Conservation (phyloP, 2,329 filamentous ascomycete genomes). For the Teratosphaeria nubilosa region DNA sequence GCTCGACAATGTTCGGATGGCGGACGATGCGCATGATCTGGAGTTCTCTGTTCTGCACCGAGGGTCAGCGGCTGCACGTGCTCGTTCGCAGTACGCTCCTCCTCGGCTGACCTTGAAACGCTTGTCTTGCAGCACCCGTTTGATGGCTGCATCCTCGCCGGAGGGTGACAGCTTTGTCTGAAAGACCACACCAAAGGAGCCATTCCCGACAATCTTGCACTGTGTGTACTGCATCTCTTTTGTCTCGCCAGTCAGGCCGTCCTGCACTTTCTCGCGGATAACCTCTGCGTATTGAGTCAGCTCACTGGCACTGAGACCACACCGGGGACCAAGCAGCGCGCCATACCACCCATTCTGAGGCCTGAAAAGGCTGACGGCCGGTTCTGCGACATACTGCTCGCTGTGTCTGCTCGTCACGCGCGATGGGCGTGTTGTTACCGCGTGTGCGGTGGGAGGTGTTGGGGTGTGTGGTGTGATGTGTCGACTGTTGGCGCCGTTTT, state of each 20-base stretch:
- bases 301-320: slow-evolving; percentile 15
- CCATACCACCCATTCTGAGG: slow-evolving; percentile 94
- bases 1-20: slow-evolving; percentile 96
- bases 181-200: slow-evolving; percentile 96
- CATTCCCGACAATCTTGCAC: slow-evolving; percentile 99
- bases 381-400: slow-evolving; percentile 68
- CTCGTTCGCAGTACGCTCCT: background rate
- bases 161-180: slow-evolving; percentile 98
- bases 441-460: slow-evolving; percentile 31
- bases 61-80: slow-evolving; percentile 18
- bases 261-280: slow-evolving; percentile 96
- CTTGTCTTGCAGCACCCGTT: slow-evolving; percentile 97
- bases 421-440: slow-evolving; percentile 26
- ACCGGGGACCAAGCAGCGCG: background rate
- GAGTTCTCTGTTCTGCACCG: slow-evolving; percentile 79
- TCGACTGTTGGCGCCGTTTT: slow-evolving; percentile 30
- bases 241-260: slow-evolving; percentile 92
- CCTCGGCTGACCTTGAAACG: slow-evolving; percentile 73
- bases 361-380: slow-evolving; percentile 79
- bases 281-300: slow-evolving; percentile 57
- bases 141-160: slow-evolving; percentile 97
- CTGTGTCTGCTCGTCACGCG: slow-evolving; percentile 9
- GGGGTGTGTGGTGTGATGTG: slow-evolving; percentile 37
- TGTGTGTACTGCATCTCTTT: slow-evolving; percentile 97
- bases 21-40: slow-evolving; percentile 99